Base-by-base conservation (phyloP, 495 filamentous ascomycete genomes). In the Usnea hakonensis region DNA sequence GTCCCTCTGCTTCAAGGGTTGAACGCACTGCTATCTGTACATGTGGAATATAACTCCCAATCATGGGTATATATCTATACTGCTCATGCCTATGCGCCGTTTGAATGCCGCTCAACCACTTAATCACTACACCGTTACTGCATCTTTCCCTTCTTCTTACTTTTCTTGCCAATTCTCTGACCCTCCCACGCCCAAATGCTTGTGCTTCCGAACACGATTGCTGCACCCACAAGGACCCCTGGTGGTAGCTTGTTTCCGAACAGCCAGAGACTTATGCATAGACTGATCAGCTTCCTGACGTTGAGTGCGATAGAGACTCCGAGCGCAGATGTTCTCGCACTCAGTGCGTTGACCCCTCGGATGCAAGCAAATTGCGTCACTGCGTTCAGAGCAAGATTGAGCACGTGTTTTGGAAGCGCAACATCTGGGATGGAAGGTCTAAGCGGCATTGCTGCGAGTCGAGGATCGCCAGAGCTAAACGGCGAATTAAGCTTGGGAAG, bases 261-360 rank as follows among this genome's bases (percentile, higher is more conserved):
- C 4, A 97, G 71, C 79, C 89, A 91, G 63, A 97, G 91, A 63
- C 93, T 97, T 43, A 97, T 68, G 64, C 96, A 71, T 60, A 97
- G 80, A 63, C 90, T 95, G 23, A 95, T 86, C n/a, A 98, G 78
- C 74, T 98, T 98, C 67, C 94, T 82, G 55, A 98, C 87, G 72
- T 97, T 98, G 32, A 98, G 80, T 37, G 96, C 89, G 46, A 98
- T 94, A 2, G 93, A 96, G 19, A 98, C 94, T 0, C 93, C 97
- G 56, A 98, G 78, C 0, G 94, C 95, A 19, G 93, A 91, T 4
- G 89, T 88, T 52, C 86, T 85, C 0, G 91, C 89, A 1, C 87
- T 89, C 5, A 98, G 78, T 23, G 95, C 81, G 67, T 98, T 97
- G 38, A 98, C 94, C 2, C 94, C 94, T 6, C 91, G 88, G 64